Evolutionary conservation across 1,139 yeast genomes (phyloP), one percentile per base, ranked within the genome.

Genomic region (Lodderomyces parapsilosis): DNA sequence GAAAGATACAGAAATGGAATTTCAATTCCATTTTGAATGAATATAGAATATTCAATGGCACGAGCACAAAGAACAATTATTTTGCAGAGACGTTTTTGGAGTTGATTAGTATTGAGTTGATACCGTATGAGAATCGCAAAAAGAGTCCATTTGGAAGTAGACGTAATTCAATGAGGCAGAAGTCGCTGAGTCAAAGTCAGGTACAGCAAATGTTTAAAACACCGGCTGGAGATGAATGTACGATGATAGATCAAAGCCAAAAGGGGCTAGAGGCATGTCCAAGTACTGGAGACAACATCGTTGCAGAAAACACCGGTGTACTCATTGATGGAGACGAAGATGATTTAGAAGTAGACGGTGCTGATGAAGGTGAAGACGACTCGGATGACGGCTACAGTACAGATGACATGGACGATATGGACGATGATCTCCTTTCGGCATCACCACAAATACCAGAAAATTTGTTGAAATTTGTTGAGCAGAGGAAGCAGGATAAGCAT

Each of bases 1-100:
- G 99, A 43, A 83, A 85, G 58, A 72, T 90, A 30, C 95, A 88
- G 62, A 86, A 86, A 62, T 91, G 97, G 98, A 84, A 83, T 52
- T 86, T 86, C 58, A 82, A 90, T 30, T 82, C 94, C 19, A 81
- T 91, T 8, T 78, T 90, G 24, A 86, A 85, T 51, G 98, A 93
- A 60, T 93, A 88, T 63, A 71, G 96, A 40, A 75, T 86, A 7
- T 87, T 81, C 61, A 75, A 89, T 2, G 76, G 76, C 1, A 62
- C 62, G 45, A 86, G 90, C 27, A 36, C 40, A 2, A 83, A 86
- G 53, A 72, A 85, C 24, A 87, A 82, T 53, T 90, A 89, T 59
- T 80, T 77, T 57, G 90, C 93, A 4, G 96, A 91, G 56, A 84
- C 85, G 9, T 89, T 86, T 55, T 63, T 91, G 39, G 98, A 91